A percentile compares a stretch with the other conserved stretches of the same genome.
phyloP scores from a whole-genome alignment of 179 eudicot species.

The Silene vulgaris region DNA sequence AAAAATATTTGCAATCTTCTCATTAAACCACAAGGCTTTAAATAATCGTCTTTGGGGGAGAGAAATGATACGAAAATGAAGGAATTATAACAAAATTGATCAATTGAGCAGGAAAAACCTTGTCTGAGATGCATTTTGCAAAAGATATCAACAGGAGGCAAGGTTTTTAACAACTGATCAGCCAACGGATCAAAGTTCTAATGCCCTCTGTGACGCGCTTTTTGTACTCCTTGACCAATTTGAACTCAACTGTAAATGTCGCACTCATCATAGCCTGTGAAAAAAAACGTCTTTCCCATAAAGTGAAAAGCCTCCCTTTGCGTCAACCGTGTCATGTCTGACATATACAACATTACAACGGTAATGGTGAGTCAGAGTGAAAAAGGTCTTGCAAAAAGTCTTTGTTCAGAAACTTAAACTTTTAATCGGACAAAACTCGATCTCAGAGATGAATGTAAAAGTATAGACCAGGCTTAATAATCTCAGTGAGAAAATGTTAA shows the following conservation, averaged over 20 bases:
- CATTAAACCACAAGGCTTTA: background rate
- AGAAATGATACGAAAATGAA: no score
- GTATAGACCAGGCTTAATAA: background rate
- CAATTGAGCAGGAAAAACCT: no score
- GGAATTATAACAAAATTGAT: no score
- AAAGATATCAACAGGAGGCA: background rate
- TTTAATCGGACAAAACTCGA: background rate
- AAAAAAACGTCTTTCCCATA: no score
- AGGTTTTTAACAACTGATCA: background rate
- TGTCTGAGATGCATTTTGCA: background rate
- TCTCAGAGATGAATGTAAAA: background rate
- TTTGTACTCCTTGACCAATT: no score
- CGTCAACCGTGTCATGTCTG: no score
- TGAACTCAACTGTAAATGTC: background rate
- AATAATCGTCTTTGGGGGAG: background rate
- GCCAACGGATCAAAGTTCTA: background rate
- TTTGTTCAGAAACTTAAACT: background rate
- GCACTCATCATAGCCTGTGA: background rate
- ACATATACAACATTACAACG: background rate
- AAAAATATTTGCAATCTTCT: background rate
- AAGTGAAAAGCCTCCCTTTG: no score
- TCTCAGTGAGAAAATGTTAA: background rate
- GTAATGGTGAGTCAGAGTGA: background rate
- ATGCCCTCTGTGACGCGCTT: background rate
- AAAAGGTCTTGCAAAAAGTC: background rate